phyloP scores from a whole-genome alignment of 805 yeast genomes.

The Starmera dryadoides region DNA sequence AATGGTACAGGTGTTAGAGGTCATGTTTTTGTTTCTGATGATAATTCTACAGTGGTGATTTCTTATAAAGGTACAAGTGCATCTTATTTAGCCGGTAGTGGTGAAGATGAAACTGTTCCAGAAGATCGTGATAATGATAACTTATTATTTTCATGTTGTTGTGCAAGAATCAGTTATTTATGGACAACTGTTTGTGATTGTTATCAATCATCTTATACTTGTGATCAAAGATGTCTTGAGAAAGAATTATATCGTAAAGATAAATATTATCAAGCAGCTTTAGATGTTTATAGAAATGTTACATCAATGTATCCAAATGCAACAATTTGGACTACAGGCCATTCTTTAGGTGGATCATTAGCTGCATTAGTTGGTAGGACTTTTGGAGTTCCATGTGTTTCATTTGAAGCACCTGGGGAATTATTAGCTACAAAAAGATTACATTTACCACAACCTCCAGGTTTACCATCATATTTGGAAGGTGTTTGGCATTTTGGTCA shows the following conservation, averaged over 20 bases:
- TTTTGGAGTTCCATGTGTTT: slow-evolving; percentile 81
- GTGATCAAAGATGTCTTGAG: slow-evolving; percentile 85
- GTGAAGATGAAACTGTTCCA: slow-evolving; percentile 74
- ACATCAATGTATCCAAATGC: slow-evolving; percentile 57
- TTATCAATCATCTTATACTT: slow-evolving; percentile 73
- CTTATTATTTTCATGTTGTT: slow-evolving; percentile 86
- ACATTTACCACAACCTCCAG: slow-evolving; percentile 92
- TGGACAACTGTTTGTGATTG: slow-evolving; percentile 98
- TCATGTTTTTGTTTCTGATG: slow-evolving; percentile 70
- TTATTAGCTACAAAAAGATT: slow-evolving; percentile 72
- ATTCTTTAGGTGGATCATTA: slow-evolving; percentile 88
- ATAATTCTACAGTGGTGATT: slow-evolving; percentile 56
- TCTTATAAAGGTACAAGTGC: slow-evolving; percentile 92
- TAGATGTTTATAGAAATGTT: slow-evolving; percentile 74
- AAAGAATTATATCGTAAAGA: slow-evolving; percentile 66
- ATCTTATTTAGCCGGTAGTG: slow-evolving; percentile 67
- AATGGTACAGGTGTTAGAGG: slow-evolving; percentile 79
- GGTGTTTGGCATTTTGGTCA: slow-evolving; percentile 94
- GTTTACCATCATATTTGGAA: slow-evolving; percentile 68
- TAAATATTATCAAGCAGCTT: slow-evolving; percentile 71
- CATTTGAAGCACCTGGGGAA: slow-evolving; percentile 94
- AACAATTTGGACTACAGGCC: slow-evolving; percentile 89
- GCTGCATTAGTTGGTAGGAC: slow-evolving; percentile 81
- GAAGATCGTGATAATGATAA: slow-evolving; percentile 86
- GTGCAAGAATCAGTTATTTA: slow-evolving; percentile 83